Base-by-base conservation (phyloP, 495 filamentous ascomycete genomes). In the Xylaria telfairii region DNA sequence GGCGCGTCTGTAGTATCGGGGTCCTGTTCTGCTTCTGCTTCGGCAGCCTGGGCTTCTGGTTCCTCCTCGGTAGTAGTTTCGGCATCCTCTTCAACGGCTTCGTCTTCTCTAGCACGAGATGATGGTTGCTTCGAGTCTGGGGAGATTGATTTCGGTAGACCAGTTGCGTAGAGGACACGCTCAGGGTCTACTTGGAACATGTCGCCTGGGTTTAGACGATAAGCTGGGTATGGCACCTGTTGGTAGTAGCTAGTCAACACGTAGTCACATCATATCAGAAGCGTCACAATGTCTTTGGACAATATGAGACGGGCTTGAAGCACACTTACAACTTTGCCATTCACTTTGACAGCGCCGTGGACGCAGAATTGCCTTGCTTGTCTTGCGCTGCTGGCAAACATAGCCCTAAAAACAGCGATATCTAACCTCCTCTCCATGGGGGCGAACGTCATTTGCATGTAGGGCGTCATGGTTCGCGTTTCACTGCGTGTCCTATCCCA, bases 181-280 rank as follows among this genome's bases (percentile, higher is more conserved):
- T 96, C 93, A 51, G 91, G 87, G 9, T 97, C 92, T 76, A 99
- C 96, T 76, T 95, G 92, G 87, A 98, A 99, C 86, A 99, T 92
- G 78, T 99, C 96, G 60, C 96, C 96, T 12, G 96, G 96, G 81
- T 99, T 99, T 34, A 99, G 90, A 76, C 94, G 92, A 82, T 98
- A 99, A 71, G 93, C 91, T 1, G 96, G 95, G 77, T 97, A 90
- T 57, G 85, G 87, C 92, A 98, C 97, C 96, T 98, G 74, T 63
- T 41, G n/a, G 21, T 28, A 51, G 30, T 32, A 30, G 12, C 34
- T 41, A 4, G 32, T 57, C 24, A 65, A 42, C 15, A 34, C 60
- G 56, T 10, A 15, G 26, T 15, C 63, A 41, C 15, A 42, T 21
- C 28, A 7, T 28, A 19, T 26, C 24, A 66, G 30, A 46, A 51